phyloP scores from a whole-genome alignment of 495 filamentous ascomycete genomes.

The Daldinia decipiens region DNA sequence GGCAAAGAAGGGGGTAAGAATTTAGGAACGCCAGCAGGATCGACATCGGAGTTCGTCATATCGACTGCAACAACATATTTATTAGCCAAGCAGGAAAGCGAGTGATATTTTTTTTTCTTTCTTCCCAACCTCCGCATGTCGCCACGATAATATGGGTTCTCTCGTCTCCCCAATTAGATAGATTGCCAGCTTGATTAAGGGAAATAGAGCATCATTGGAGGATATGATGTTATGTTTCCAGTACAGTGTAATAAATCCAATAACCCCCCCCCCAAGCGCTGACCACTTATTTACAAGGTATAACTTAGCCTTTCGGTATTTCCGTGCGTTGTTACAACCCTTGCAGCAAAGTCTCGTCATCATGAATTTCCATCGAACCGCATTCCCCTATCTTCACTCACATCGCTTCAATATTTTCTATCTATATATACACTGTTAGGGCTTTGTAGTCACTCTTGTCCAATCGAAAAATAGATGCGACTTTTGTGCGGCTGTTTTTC shows the following conservation, averaged over 20 bases:
- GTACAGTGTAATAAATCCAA: slow-evolving; percentile 19
- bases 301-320: slow-evolving; percentile 12
- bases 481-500: slow-evolving; percentile 41
- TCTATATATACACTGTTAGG: slow-evolving; percentile 3
- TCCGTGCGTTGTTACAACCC: slow-evolving; percentile 10
- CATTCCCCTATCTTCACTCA: slow-evolving; percentile 16
- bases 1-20: slow-evolving; percentile 9
- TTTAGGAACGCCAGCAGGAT: slow-evolving; percentile 24
- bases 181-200: slow-evolving; percentile 32
- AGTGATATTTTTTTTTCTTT: slow-evolving; percentile 24
- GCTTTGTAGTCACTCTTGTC: slow-evolving; percentile 20
- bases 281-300: slow-evolving; percentile 11
- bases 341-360: slow-evolving; percentile 13
- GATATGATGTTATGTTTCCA: slow-evolving; percentile 13
- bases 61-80: slow-evolving; percentile 39
- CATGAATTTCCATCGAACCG: slow-evolving; percentile 17
- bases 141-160: slow-evolving; percentile 41
- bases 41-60: slow-evolving; percentile 44
- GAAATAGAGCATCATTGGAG: slow-evolving; percentile 24
- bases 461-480: slow-evolving; percentile 37
- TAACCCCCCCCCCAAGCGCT: slow-evolving; percentile 7
- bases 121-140: slow-evolving; percentile 42
- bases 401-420: slow-evolving; percentile 11
- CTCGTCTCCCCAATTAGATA: slow-evolving; percentile 31
- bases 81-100: slow-evolving; percentile 43